A percentile compares a stretch with the other conserved stretches of the same genome.
phyloP scores from a whole-genome alignment of 2,329 filamentous ascomycete species.

The Hymenoscyphus infarciens region DNA sequence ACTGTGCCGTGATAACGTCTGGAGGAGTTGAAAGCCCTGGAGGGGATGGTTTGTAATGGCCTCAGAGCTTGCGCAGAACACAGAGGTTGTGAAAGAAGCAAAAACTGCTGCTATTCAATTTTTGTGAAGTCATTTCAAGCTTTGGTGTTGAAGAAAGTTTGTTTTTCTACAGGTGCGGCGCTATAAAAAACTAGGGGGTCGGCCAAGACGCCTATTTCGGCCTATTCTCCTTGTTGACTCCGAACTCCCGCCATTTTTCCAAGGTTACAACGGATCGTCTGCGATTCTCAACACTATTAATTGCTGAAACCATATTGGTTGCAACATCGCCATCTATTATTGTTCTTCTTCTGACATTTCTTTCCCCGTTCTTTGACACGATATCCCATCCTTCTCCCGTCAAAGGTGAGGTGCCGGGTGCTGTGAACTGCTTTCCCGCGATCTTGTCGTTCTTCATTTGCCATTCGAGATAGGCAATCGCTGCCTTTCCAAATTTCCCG shows the following conservation, averaged over 20 bases:
- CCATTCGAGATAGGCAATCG: not conserved
- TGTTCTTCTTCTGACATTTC: not conserved
- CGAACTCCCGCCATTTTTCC: not conserved
- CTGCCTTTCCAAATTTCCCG: not conserved
- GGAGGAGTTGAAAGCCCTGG: no score
- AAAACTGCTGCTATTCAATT: not conserved
- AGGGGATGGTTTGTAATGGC: no score
- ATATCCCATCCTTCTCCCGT: not conserved
- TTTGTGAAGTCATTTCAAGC: not conserved
- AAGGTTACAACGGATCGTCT: not conserved
- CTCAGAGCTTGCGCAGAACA: no score
- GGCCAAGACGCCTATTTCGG: not conserved
- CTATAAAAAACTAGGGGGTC: not conserved
- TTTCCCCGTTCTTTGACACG: not conserved
- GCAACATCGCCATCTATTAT: not conserved
- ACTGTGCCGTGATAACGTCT: no score
- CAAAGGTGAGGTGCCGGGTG: not conserved
- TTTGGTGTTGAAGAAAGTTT: conserved; percentile 3
- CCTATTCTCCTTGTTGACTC: not conserved
- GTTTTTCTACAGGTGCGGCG: not conserved
- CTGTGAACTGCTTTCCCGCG: not conserved
- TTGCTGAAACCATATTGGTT: not conserved
- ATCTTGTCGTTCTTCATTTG: not conserved
- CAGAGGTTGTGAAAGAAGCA: no score
- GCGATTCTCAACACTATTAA: conserved; percentile 1